Evolutionary conservation across 2,329 filamentous ascomycete genomes (phyloP).

Genomic region (Fusarium phyllophilum): DNA sequence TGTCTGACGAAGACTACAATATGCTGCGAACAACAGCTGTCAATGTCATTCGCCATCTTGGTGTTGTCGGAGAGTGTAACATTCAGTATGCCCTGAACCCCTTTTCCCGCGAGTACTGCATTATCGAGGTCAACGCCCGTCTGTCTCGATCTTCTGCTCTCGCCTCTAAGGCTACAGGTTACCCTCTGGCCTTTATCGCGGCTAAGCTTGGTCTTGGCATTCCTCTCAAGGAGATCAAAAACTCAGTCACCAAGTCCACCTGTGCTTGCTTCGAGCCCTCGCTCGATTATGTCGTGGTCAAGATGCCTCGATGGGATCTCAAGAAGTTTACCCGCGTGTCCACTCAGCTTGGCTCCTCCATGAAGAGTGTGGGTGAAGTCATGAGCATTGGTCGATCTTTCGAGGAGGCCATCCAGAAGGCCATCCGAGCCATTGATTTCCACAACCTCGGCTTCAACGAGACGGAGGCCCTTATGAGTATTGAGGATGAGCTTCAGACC

Average conservation of each 20-base stretch:
- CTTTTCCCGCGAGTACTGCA: conserved; percentile 95
- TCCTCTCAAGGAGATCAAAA: conserved; percentile 94
- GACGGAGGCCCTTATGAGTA: conserved; percentile 91
- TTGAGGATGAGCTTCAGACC: conserved; percentile 95
- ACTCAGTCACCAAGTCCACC: conserved; percentile 94
- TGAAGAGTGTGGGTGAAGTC: conserved; percentile 99
- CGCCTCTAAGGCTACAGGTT: conserved; percentile 96
- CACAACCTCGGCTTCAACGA: conserved; percentile 96
- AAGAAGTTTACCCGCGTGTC: conserved; percentile 99
- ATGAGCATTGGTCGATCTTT: conserved; percentile 98
- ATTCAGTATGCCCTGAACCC: conserved; percentile 98
- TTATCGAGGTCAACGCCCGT: conserved; percentile 98
- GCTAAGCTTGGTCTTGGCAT: conserved; percentile 96
- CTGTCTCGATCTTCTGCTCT: conserved; percentile 94
- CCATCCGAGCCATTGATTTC: conserved; percentile 93
- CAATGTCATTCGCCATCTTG: conserved; percentile 95
- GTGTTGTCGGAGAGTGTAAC: conserved; percentile 98
- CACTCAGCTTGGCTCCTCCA: conserved; percentile 93
- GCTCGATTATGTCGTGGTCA: conserved; percentile 96
- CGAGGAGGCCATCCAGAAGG: conserved; percentile 98
- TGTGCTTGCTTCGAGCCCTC: conserved; percentile 99
- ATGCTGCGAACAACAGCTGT: conserved; percentile 98
- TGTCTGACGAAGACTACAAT: conserved; percentile 98
- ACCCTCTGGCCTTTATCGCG: conserved; percentile 94
- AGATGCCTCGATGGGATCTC: conserved; percentile 98